These are phyloP conservation scores for Yamadazyma atlantica DNA, from an alignment of 1,139 yeast species.

Conservation along the genomic window DNA sequence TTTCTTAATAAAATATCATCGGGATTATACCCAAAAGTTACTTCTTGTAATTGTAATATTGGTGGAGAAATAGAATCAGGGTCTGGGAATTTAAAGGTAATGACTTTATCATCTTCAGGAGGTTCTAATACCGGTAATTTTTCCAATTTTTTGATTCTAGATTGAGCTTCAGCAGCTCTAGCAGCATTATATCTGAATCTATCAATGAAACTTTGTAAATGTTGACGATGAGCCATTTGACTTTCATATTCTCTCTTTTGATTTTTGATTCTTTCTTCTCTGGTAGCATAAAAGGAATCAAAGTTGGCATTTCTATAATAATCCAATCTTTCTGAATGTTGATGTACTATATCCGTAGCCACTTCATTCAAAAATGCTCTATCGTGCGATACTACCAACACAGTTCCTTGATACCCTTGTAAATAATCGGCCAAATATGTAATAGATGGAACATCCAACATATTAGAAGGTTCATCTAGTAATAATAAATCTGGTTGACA, in stretches of 20 bases:
- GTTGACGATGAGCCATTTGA: constrained; percentile 94
- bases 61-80: constrained; percentile 95
- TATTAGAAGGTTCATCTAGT: constrained; percentile 98
- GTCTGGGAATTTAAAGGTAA: constrained; percentile 91
- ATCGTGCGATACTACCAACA: constrained; percentile 95
- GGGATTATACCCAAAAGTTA: constrained; percentile 79
- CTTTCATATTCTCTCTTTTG: constrained; percentile 93
- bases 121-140: constrained; percentile 90
- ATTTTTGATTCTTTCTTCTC: constrained; percentile 92
- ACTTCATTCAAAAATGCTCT: constrained; percentile 95
- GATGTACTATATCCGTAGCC: constrained; percentile 96
- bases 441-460: constrained; percentile 99
- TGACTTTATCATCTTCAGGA: constrained; percentile 87
- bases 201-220: constrained; percentile 90
- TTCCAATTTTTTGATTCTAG: constrained; percentile 93
- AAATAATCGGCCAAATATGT: constrained; percentile 88
- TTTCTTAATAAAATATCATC: constrained; percentile 60
- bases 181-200: constrained; percentile 97
- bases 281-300: constrained; percentile 87
- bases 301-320: constrained; percentile 94
- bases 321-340: constrained; percentile 94
- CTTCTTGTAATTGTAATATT: constrained; percentile 82
- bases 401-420: constrained; percentile 88
- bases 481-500: constrained; percentile 92
- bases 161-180: constrained; percentile 94